Base-by-base conservation (phyloP, 139 green algal species). In the Deuterostichococcus epilithicus region DNA sequence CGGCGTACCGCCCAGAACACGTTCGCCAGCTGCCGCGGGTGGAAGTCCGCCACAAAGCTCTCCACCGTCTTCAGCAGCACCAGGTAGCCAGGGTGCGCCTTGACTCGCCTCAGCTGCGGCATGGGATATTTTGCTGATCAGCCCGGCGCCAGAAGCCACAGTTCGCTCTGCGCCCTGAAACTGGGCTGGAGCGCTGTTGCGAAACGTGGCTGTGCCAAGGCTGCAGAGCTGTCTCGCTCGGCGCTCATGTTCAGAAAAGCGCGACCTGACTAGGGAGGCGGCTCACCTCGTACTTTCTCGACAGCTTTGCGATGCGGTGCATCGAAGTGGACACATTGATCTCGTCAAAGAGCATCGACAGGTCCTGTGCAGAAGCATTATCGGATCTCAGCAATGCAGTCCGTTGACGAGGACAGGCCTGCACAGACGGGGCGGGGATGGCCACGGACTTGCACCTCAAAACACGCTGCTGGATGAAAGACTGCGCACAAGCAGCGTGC, bases 321-420 rank as follows among this genome's bases (percentile, higher is more conserved):
- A 96, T 83, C 0, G 91, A 87, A 13, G 84, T 90, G 68, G 81
- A 85, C 68, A 91, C 78, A 81, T 95, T 96, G 81, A 95, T 90
- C 47, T 80, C 79, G 77, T 90, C 86, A 63, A 93, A 89, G 0
- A 84, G 58, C 15, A 67, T 26, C 23, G 73, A 77, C 42, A 86
- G 68, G 36, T 83, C 78, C 52, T 63, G 52, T 20, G 18, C 10
- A 30, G 8, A 63, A 3, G 28, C 10, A 3, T n/a, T n/a, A n/a
- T n/a, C n/a, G n/a, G n/a, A n/a, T n/a, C n/a, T n/a, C n/a, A n/a
- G n/a, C n/a, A n/a, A n/a, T n/a, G n/a, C n/a, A n/a, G n/a, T n/a
- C n/a, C n/a, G n/a, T n/a, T n/a, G n/a, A n/a, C n/a, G n/a, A n/a
- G n/a, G n/a, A n/a, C n/a, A n/a, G n/a, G n/a, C n/a, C n/a, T n/a